A percentile compares a stretch with the other conserved stretches of the same genome.
Evolutionary conservation across 768 basidiomycete species (phyloP).

Genomic region (Psilocybe cubensis): DNA sequence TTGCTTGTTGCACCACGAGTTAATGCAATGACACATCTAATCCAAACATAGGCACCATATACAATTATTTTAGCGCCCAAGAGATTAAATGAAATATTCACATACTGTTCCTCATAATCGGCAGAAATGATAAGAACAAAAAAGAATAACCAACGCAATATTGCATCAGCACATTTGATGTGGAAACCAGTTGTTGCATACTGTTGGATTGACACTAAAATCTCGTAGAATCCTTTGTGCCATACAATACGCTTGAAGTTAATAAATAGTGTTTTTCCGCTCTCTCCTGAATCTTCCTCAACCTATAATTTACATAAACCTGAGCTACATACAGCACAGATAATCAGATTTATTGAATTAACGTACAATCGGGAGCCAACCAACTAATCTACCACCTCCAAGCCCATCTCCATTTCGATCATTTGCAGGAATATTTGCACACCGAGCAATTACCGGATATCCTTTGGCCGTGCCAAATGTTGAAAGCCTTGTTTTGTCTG

Average conservation of each 20-base stretch:
- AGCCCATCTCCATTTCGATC: constrained; percentile 36
- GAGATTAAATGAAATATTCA: not conserved
- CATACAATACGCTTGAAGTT: constrained; percentile 39
- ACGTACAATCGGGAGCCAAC: constrained; percentile 41
- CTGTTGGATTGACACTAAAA: constrained; percentile 26
- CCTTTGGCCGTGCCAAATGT: constrained; percentile 41
- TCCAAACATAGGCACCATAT: not conserved
- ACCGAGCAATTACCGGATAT: constrained; percentile 38
- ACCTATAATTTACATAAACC: constrained; percentile 23
- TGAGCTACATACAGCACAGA: not conserved
- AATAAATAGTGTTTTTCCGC: constrained; percentile 31
- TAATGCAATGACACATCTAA: constrained; percentile 42
- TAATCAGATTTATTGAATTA: not conserved
- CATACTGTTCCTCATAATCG: constrained; percentile 48
- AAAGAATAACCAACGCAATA: constrained; percentile 29
- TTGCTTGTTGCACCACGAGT: constrained; percentile 30
- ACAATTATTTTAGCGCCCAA: not conserved
- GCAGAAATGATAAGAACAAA: constrained; percentile 38
- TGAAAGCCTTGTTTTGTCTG: constrained; percentile 43
- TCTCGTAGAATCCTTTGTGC: constrained; percentile 33
- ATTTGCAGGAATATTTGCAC: constrained; percentile 32
- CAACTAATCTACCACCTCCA: constrained; percentile 38
- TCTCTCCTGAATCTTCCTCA: constrained; percentile 31
- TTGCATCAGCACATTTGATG: constrained; percentile 29
- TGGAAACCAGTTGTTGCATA: constrained; percentile 23